Evolutionary conservation across 2,329 filamentous ascomycete species (phyloP).

Genomic region (Corniculantispora saksenae): DNA sequence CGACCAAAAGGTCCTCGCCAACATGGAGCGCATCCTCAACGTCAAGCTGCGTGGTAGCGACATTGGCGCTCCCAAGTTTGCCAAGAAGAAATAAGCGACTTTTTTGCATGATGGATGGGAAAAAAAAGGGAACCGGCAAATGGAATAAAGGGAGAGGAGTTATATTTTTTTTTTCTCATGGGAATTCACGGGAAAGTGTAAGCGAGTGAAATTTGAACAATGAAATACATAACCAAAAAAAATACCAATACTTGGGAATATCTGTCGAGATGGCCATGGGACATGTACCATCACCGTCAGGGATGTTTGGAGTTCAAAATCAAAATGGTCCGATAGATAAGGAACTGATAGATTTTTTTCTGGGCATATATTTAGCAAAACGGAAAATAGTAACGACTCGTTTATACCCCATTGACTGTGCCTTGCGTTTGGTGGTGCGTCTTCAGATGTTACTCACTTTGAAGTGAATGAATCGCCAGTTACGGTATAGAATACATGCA

Average conservation of each 20-base stretch:
- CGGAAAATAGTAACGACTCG: slow-evolving; percentile 10
- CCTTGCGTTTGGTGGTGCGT: neutral
- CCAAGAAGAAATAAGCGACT: slow-evolving; percentile 61
- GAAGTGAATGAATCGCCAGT: neutral
- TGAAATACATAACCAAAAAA: neutral
- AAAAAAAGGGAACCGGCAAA: neutral
- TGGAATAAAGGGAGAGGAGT: neutral
- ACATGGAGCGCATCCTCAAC: slow-evolving; percentile 83
- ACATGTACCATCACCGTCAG: neutral
- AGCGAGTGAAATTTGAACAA: slow-evolving; percentile 16
- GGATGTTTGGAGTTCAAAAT: slow-evolving; percentile 19
- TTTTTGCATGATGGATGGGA: neutral
- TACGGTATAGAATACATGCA: neutral
- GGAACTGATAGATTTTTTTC: slow-evolving; percentile 18
- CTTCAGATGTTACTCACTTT: slow-evolving; percentile 13
- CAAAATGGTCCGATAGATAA: slow-evolving; percentile 8
- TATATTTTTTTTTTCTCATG: slow-evolving; percentile 14
- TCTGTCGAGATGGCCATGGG: neutral
- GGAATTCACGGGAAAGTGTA: slow-evolving; percentile 17
- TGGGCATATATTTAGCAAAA: slow-evolving; percentile 20
- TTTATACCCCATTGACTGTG: slow-evolving; percentile 7
- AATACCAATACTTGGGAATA: neutral
- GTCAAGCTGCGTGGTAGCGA: slow-evolving; percentile 83
- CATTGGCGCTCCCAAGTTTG: slow-evolving; percentile 82
- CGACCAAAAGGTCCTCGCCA: slow-evolving; percentile 78